These are phyloP conservation scores for Cafeteria roenbergensis DNA, from an alignment of 108 stramenopile genomes.

Conservation along the genomic window DNA sequence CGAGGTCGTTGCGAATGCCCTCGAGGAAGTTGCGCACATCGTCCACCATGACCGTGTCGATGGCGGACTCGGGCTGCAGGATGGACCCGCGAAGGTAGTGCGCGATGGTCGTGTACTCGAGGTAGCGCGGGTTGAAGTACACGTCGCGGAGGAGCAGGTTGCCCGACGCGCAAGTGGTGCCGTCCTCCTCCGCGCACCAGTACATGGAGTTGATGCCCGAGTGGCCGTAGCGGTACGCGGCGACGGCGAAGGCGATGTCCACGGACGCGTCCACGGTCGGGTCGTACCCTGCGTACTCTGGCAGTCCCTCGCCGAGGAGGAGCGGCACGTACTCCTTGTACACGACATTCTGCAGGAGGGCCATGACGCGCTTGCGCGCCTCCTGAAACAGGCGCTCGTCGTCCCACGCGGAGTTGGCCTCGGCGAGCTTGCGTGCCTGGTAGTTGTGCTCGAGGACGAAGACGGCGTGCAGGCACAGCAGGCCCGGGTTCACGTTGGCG, in stretches of 20 bases:
- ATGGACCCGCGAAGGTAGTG: constrained; percentile 17
- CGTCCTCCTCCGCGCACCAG: constrained; percentile 8
- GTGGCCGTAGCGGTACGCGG: constrained; percentile 32
- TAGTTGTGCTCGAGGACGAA: constrained; percentile 35
- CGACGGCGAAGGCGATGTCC: constrained; percentile 25
- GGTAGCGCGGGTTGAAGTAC: constrained; percentile 1
- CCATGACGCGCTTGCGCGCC: constrained; percentile 23
- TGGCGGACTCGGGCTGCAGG: constrained; percentile 10
- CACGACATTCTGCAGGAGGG: constrained; percentile 27
- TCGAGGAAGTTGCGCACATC: constrained; percentile 16
- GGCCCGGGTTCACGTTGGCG: constrained; percentile 32
- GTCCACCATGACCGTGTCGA: constrained; percentile 28
- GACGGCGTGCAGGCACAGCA: constrained; percentile 23
- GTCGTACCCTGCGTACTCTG: constrained; percentile 28
- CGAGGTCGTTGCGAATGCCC: constrained; percentile 5
- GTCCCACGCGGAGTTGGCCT: neutral
- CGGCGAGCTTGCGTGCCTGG: neutral
- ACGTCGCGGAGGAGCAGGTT: constrained; percentile 25
- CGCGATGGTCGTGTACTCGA: neutral
- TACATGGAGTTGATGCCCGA: constrained; percentile 16
- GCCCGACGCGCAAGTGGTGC: constrained; percentile 6
- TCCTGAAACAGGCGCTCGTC: constrained; percentile 27
- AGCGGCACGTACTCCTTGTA: constrained; percentile 35
- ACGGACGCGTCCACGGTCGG: constrained; percentile 20
- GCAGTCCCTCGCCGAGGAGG: constrained; percentile 27